These are phyloP conservation scores for Fusarium goolgardi DNA, from an alignment of 2,329 filamentous ascomycete species.

Conservation along the genomic window DNA sequence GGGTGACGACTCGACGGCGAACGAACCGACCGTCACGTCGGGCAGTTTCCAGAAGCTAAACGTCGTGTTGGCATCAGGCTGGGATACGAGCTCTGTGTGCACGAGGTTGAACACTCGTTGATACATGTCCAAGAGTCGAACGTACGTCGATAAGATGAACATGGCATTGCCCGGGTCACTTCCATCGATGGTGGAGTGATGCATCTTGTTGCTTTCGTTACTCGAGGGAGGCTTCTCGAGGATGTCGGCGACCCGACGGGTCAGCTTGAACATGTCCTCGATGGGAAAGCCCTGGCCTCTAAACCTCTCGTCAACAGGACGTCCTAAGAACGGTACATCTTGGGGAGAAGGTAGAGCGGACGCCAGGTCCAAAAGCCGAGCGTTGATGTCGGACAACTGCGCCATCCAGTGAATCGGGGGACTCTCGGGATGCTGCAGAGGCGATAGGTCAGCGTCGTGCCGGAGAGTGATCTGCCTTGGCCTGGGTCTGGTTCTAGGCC, in stretches of 20 bases:
- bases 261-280: constrained; percentile 57
- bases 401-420: constrained; percentile 53
- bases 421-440: constrained; percentile 37
- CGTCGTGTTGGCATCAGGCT: constrained; percentile 42
- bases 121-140: constrained; percentile 56
- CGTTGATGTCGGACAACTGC: constrained; percentile 54
- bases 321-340: constrained; percentile 32
- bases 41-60: constrained; percentile 56
- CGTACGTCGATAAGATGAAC: constrained; percentile 55
- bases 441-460: constrained; percentile 37
- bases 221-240: constrained; percentile 46
- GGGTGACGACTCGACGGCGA: constrained; percentile 55
- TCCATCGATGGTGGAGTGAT: constrained; percentile 41
- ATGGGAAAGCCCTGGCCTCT: constrained; percentile 52
- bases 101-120: constrained; percentile 55
- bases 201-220: constrained; percentile 14
- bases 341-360: constrained; percentile 49
- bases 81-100: constrained; percentile 48
- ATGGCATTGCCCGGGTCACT: constrained; percentile 54
- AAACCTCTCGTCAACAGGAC: constrained; percentile 42
- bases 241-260: constrained; percentile 52
- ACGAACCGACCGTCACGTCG: constrained; percentile 56
- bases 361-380: constrained; percentile 54
- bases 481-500: constrained; percentile 37
- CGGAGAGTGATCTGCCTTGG: constrained; percentile 51